Percentiles rank a stretch among this genome's conserved stretches.
Evolutionary conservation across 352 stramenopile genomes (phyloP).

Genomic region (Phytophthora meadii): DNA sequence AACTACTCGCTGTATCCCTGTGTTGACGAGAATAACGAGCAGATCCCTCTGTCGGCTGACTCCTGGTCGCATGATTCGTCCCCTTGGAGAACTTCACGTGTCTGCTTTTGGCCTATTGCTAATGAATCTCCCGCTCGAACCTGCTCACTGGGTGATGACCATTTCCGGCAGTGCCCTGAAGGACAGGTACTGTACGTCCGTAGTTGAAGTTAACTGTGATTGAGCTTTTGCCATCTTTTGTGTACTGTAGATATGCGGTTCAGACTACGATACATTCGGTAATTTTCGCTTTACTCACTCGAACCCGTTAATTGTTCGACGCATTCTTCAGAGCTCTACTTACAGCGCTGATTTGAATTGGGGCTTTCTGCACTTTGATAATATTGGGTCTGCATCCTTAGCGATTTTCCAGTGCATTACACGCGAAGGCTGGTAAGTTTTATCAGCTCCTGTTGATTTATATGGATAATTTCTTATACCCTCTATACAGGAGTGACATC

Average conservation of each 20-base stretch:
- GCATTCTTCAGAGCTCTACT: constrained; percentile 44
- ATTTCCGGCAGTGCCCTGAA: constrained; percentile 49
- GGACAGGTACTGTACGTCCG: constrained; percentile 32
- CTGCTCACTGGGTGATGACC: constrained; percentile 54
- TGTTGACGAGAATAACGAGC: constrained; percentile 34
- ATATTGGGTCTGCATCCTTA: constrained; percentile 82
- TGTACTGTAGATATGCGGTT: constrained; percentile 54
- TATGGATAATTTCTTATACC: neutral
- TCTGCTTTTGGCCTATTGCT: constrained; percentile 93
- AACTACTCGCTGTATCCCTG: constrained; percentile 52
- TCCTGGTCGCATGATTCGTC: constrained; percentile 60
- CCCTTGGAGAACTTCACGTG: constrained; percentile 55
- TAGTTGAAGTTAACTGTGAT: neutral
- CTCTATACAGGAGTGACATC: constrained; percentile 45
- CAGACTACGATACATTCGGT: constrained; percentile 64
- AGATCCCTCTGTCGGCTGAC: constrained; percentile 42
- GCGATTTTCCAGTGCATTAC: constrained; percentile 93
- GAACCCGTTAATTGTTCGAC: constrained; percentile 39
- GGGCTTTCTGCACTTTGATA: constrained; percentile 90
- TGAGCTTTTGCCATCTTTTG: neutral
- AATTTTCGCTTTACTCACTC: constrained; percentile 75
- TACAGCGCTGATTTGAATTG: constrained; percentile 87
- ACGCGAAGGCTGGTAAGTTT: constrained; percentile 88
- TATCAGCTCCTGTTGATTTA: neutral
- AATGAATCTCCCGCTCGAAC: constrained; percentile 60